Evolutionary conservation across 495 filamentous ascomycete species (phyloP).

Genomic region (Aspergillus mulundensis): DNA sequence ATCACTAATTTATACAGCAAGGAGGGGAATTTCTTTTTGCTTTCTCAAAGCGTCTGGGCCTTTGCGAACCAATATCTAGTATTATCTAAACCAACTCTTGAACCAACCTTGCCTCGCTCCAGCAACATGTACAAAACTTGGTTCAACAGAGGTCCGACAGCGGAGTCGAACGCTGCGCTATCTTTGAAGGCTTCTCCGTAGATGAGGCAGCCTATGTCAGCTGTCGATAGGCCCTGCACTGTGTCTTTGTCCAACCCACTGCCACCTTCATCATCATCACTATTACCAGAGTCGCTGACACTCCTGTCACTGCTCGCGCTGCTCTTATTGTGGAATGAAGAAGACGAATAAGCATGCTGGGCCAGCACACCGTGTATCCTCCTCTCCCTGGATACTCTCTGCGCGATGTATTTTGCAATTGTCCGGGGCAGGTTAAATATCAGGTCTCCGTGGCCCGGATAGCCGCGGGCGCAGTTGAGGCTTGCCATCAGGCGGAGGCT

Average conservation of each 20-base stretch:
- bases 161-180: not conserved
- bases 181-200: not conserved
- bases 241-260: not conserved
- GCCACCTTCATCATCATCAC: not conserved
- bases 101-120: not conserved
- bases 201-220: not conserved
- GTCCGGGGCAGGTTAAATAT: not conserved
- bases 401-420: not conserved
- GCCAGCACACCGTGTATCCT: not conserved
- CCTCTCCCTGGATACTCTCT: not conserved
- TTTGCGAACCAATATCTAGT: not conserved
- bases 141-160: not conserved
- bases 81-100: not conserved
- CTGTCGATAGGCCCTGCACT: not conserved
- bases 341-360: too few relatives aligned
- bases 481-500: slow-evolving; percentile 1
- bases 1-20: not conserved
- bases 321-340: too few relatives aligned
- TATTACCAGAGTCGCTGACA: not conserved
- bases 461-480: not conserved
- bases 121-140: not conserved
- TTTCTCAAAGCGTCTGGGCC: not conserved
- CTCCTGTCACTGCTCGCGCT: too few relatives aligned
- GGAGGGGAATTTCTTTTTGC: not conserved
- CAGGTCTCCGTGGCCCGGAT: slow-evolving; percentile 10